Base-by-base conservation (phyloP, 441 rosid genomes). In the Viola pubescens region DNA sequence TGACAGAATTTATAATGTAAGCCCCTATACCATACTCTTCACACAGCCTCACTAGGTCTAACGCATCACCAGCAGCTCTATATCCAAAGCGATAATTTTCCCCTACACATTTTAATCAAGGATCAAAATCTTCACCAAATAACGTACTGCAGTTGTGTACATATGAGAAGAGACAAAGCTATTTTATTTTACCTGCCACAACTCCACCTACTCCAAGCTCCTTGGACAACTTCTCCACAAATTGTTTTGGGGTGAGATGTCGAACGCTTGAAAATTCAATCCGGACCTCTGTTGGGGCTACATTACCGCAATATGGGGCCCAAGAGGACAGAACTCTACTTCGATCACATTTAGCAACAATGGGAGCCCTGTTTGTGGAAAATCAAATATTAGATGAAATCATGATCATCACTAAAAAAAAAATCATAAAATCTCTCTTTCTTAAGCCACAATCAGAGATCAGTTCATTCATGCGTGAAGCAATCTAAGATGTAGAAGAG, bases 71-170 rank as follows among this genome's bases (percentile, higher is more conserved):
- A 12, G 89, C 77, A 46, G 98, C 97, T 77, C 72, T 85, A 65
- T 87, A 89, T 52, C 91, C 95, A 73, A 91, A 87, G 41, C 88
- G 80, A 65, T 88, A 91, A 74, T 88, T 91, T 72, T 82, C 84
- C 37, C 98, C 92, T 86, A 79, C 52, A 16, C 16, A 67, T 5
- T 47, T 8, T 52, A 5, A 60, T 11, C 40, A 41, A 16, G 19
- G 19, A 54, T 12, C 52, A 58, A 11, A 52, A 60, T 40, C 65
- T 59, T 53, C 54, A 70, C 50, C 55, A 19, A 43, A 42, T 10
- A 13, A 41, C 56, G 6, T 16, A 10, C 34, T 4, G 7, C 9
- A 9, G 45, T 45, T 10, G 45, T 19, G 54, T 11, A 26, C n/a
- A 48, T 49, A 9, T 4, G 16, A 52, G 39, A 55, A 54, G 11